phyloP scores from a whole-genome alignment of 2,329 filamentous ascomycete species.

The Chalara sp. region DNA sequence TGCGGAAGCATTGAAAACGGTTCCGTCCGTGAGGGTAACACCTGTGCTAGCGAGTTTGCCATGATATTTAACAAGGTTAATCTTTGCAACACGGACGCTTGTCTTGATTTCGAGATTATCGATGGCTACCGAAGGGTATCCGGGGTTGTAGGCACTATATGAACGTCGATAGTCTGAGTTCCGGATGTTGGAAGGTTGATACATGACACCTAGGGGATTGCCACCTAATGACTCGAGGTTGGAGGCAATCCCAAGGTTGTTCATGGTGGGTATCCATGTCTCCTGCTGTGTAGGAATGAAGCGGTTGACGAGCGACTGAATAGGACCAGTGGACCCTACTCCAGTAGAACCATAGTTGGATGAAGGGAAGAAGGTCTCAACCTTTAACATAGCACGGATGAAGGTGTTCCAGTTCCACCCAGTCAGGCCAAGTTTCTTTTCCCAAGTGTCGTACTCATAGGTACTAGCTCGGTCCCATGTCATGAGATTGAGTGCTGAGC shows the following conservation, averaged over 20 bases:
- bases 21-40: conserved; percentile 10
- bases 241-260: conserved; percentile 34
- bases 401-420: conserved; percentile 36
- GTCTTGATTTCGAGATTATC: conserved; percentile 73
- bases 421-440: conserved; percentile 31
- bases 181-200: conserved; percentile 42
- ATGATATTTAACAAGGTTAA: conserved; percentile 40
- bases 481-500: conserved; percentile 26
- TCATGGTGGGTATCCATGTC: conserved; percentile 38
- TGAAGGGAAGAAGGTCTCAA: conserved; percentile 10
- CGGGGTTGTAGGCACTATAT: conserved; percentile 40
- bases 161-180: conserved; percentile 40
- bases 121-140: conserved; percentile 30
- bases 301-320: conserved; percentile 34
- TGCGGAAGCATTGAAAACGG: conserved; percentile 10
- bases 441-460: conserved; percentile 32
- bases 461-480: conserved; percentile 15
- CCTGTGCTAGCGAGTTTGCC: conserved; percentile 10
- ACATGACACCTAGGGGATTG: conserved; percentile 42
- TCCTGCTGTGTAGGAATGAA: conserved; percentile 36
- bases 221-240: conserved; percentile 42
- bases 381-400: conserved; percentile 17
- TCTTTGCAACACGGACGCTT: conserved; percentile 74
- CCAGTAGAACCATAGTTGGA: conserved; percentile 17
- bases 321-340: conserved; percentile 30